Percentiles rank a stretch among this genome's conserved stretches.
Evolutionary conservation across 192 early-diverging fungal species (phyloP).

Genomic region (Coemansia sp.): DNA sequence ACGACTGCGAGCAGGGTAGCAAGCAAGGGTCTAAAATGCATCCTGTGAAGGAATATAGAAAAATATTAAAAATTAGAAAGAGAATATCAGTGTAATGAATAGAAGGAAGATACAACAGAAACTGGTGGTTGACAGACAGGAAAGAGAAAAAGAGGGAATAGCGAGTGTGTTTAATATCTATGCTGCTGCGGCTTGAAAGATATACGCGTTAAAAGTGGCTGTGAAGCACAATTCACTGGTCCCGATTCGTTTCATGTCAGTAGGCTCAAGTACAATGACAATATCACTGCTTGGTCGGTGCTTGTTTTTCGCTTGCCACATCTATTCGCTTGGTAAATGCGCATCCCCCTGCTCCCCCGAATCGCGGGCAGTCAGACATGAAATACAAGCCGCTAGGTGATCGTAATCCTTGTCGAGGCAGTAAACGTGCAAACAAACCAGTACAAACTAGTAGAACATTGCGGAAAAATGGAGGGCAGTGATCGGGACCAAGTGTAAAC

Average conservation of each 20-base stretch:
- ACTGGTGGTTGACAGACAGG: not conserved
- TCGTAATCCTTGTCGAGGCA: not conserved
- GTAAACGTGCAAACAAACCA: slow-evolving; percentile 4
- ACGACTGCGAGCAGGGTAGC: slow-evolving; percentile 7
- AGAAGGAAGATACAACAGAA: not conserved
- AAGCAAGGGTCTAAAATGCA: not conserved
- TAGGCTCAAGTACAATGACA: not conserved
- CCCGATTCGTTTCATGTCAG: not conserved
- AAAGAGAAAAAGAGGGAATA: not conserved
- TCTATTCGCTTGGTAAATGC: not conserved
- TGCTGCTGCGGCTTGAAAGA: not conserved
- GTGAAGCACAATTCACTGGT: slow-evolving; percentile 1
- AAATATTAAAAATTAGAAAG: not conserved
- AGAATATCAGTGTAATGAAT: not conserved
- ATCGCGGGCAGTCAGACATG: not conserved
- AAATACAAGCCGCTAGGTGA: not conserved
- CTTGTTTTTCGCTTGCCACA: not conserved
- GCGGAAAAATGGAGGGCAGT: not conserved
- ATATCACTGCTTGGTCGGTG: not conserved
- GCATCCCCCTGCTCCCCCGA: not conserved
- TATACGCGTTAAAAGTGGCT: not conserved
- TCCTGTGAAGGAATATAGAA: slow-evolving; percentile 1
- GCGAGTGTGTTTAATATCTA: not conserved
- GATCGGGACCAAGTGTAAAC: not conserved
- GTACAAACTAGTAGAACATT: not conserved